These are phyloP conservation scores for Curvularia verruculosa DNA, from an alignment of 2,329 filamentous ascomycete genomes.

Conservation along the genomic window DNA sequence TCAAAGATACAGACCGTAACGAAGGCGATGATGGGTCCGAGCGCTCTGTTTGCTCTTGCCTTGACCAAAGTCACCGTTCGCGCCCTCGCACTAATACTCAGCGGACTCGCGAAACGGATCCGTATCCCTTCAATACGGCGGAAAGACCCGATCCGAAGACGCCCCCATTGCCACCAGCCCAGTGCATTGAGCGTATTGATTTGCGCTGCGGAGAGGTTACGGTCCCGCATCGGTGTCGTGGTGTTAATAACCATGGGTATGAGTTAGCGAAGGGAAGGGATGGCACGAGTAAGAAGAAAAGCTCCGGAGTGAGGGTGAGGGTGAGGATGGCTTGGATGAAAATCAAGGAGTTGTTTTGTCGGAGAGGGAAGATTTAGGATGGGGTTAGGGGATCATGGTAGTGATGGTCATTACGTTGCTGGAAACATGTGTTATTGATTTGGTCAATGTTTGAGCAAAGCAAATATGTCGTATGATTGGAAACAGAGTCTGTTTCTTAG, in stretches of 20 bases:
- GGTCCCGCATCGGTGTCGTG: background rate
- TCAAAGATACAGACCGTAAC: background rate
- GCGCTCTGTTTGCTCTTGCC: background rate
- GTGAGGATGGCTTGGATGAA: slow-evolving; percentile 1
- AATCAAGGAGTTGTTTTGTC: background rate
- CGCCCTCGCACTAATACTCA: background rate
- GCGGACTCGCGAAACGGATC: background rate
- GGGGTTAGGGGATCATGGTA: background rate
- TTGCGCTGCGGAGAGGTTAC: background rate
- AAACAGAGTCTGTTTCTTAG: background rate
- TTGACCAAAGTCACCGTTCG: background rate
- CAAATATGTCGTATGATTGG: background rate
- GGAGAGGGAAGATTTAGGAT: background rate
- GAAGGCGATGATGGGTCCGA: background rate
- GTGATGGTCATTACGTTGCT: background rate
- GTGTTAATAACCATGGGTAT: background rate
- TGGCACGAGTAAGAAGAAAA: background rate
- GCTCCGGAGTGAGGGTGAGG: background rate
- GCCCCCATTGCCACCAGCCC: background rate
- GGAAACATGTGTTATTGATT: background rate
- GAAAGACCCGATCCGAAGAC: background rate
- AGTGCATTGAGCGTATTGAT: background rate
- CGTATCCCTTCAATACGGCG: background rate
- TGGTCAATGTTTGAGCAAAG: background rate
- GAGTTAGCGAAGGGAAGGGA: background rate